Evolutionary conservation across 192 early-diverging fungal genomes (phyloP), one percentile per base, ranked within the genome.

Genomic region (Backusella tarrabulga): DNA sequence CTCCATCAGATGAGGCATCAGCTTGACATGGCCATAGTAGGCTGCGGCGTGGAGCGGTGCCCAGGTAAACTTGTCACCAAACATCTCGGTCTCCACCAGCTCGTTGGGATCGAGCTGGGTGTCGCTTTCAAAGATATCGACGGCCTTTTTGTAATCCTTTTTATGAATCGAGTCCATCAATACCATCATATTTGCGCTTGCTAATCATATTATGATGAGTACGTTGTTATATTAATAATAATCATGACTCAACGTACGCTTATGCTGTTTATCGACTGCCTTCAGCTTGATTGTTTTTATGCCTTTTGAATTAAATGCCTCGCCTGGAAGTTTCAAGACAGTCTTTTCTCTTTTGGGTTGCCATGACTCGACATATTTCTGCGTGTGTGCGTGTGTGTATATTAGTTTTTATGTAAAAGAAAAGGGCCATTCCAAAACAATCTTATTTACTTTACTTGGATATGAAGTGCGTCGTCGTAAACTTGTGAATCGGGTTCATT

Each of bases 31-130:
- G 6, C 95, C 95, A 80, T 90, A 93, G 81, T 93, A 98, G 15
- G 92, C 87, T 0, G 96, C 95, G 4, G 95, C 93, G 74, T 98
- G 97, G 29, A 98, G 78, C 23, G 92, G 91, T 0, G 87, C 84
- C 97, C 97, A 98, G 6, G 91, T 95, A 75, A 93, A 95, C 1
- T 84, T 79, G 63, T 84, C 86, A 36, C 89, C 90, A 78, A 79
- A 81, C 75, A 81, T 75, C 9, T 84, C 73, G 4, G 71, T 52
- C 17, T 42, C 38, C 0, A 79, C 71, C 23, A 84, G 34, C 42
- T 76, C 50, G 40, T 84, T 84, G 2, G 76, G 69, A 46, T 81
- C 71, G 14, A 80, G 21, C 1, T 35, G 7, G 14, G 41, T 15
- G 19, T 80, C 75, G 12, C 35, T 26, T 69, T 76, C 71, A 17